phyloP scores from a whole-genome alignment of 2,329 filamentous ascomycete species.

The Fusarium tupiense region DNA sequence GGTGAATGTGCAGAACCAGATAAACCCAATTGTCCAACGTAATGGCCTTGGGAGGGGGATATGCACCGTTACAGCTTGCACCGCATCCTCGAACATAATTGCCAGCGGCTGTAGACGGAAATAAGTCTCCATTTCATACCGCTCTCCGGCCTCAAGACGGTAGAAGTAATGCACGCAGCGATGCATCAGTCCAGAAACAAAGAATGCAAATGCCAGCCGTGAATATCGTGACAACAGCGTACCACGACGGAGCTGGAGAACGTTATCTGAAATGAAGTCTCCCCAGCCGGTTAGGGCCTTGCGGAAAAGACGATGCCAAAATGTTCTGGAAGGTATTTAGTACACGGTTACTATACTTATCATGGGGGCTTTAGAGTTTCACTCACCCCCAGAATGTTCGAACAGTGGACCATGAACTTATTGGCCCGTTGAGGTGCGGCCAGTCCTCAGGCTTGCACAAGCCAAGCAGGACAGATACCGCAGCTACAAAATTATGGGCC shows the following conservation, averaged over 20 bases:
- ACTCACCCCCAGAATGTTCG: slow-evolving; percentile 11
- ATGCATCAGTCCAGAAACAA: not conserved
- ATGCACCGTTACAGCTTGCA: not conserved
- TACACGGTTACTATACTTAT: not conserved
- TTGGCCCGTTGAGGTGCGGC: not conserved
- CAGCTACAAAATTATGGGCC: not conserved
- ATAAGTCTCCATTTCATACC: not conserved
- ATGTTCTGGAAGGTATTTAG: not conserved
- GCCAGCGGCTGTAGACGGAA: not conserved
- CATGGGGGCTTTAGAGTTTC: accelerated
- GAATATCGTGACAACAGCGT: not conserved
- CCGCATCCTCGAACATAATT: not conserved
- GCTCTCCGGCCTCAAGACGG: not conserved
- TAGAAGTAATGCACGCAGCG: not conserved
- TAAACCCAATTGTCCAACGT: not conserved
- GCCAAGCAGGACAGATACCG: not conserved
- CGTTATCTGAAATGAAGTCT: not conserved
- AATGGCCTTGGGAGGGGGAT: not conserved
- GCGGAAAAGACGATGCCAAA: slow-evolving; percentile 10
- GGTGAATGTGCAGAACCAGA: not conserved
- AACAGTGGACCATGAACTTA: not conserved
- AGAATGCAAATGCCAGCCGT: not conserved
- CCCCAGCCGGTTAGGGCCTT: not conserved
- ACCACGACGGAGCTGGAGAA: not conserved
- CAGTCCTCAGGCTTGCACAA: not conserved